A percentile compares a stretch with the other conserved stretches of the same genome.
phyloP scores from a whole-genome alignment of 1,139 yeast genomes.

The Debaryomycetaceae sp. region DNA sequence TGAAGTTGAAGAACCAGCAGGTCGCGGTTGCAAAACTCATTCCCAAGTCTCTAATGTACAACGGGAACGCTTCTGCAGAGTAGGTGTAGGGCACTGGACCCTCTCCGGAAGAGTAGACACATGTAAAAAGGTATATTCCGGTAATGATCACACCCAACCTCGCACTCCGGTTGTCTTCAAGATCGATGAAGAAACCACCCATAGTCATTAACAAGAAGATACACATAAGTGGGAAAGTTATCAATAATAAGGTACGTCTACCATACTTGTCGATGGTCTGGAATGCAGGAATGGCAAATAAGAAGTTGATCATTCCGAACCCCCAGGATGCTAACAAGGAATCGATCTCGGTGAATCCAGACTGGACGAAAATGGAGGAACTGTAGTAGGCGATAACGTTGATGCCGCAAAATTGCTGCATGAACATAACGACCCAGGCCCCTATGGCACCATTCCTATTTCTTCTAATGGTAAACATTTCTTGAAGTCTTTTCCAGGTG shows the following conservation, averaged over 20 bases:
- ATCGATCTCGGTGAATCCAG: conserved; percentile 58
- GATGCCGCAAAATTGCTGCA: conserved; percentile 92
- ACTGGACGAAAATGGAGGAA: conserved; percentile 65
- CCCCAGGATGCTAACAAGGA: conserved; percentile 83
- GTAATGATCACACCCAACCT: conserved; percentile 62
- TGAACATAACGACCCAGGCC: conserved; percentile 78
- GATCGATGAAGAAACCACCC: conserved; percentile 64
- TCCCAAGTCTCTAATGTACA: conserved; percentile 79
- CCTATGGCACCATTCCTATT: conserved; percentile 81
- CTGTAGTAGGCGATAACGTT: conserved; percentile 84
- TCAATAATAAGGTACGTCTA: conserved; percentile 63
- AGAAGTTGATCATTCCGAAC: conserved; percentile 75
- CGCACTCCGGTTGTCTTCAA: conserved; percentile 33
- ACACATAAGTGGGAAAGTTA: conserved; percentile 75
- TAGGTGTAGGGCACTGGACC: conserved; percentile 91
- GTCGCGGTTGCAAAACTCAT: conserved; percentile 84
- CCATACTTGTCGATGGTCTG: conserved; percentile 80
- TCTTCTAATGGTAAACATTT: conserved; percentile 66
- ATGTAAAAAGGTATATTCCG: conserved; percentile 71
- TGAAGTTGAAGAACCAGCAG: conserved; percentile 81
- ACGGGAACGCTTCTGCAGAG: conserved; percentile 84
- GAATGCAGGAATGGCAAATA: conserved; percentile 81
- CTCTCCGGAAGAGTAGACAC: conserved; percentile 78
- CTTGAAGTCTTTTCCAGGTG: conserved; percentile 47
- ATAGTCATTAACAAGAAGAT: conserved; percentile 68